Base-by-base conservation (phyloP, 2,329 filamentous ascomycete species). In the Aureobasidium subglaciale region DNA sequence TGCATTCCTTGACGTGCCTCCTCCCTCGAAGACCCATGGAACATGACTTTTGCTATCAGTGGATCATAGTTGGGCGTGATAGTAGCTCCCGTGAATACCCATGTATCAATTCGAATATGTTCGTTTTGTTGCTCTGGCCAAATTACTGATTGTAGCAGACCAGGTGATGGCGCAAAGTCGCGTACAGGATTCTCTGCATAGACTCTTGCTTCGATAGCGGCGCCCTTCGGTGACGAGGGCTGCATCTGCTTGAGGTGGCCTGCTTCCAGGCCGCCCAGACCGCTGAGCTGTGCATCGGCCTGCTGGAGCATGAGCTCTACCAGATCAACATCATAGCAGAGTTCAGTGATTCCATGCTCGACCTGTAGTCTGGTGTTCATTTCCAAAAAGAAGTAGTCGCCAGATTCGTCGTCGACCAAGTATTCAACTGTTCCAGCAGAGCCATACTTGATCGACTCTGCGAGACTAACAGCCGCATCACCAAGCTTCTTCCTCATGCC, bases 371-470 rank as follows among this genome's bases (percentile, higher is more conserved):
- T 69, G 1, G 79, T 81, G 60, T 82, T 82, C 78, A 82, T 80
- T 61, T 82, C 79, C 0, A 82, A 67, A 59, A 82, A 82, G 70
- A 79, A 96, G 70, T 93, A 96, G 40, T 86, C 81, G 45, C 84
- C 87, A 5, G 83, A 85, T 63, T 88, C 83, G 67, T 90, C 87
- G 69, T 96, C 90, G 5, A 95, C 85, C 40, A 96, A 87, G 66
- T 91, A 96, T 71, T 96, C 90, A 18, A 96, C 87, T 0, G 90
- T 96, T 1, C 90, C 90, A 8, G 89, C 90, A 6, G 87, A 89
- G n/a, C 87, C 86, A 64, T 96, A 96, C 3, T 73, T 71, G 57
- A 80, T 74, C 0, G 73, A 76, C 60, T 76, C 73, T 0, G 78
- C 78, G 16, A 83, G 71, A n/a, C 83, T 81, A 4, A 95, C 86